Conservation (phyloP, 2,329 filamentous ascomycete species). For the Talaromyces sp. region DNA sequence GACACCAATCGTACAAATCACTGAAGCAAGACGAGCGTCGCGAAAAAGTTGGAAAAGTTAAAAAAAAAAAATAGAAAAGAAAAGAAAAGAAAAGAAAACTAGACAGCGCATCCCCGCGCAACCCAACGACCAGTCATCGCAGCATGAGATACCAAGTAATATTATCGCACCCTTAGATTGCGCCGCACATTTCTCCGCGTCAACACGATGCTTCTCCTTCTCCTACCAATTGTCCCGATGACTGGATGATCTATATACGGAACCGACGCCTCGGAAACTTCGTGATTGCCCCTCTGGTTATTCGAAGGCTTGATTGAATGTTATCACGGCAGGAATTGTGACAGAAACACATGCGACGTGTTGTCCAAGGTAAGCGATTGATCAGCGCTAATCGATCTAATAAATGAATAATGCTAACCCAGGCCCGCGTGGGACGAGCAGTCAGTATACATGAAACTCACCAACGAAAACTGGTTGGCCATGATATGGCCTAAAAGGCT, state of each 20-base stretch:
- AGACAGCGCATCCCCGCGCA: too few species aligned
- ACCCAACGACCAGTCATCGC: not conserved
- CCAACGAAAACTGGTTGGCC: not conserved
- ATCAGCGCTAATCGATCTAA: not conserved
- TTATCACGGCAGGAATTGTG: not conserved
- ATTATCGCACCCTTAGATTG: not conserved
- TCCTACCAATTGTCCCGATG: not conserved
- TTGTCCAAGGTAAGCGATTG: slow-evolving; percentile 1
- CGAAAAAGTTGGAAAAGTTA: too few species aligned
- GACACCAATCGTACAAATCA: not conserved
- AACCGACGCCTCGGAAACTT: not conserved
- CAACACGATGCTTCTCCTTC: not conserved
- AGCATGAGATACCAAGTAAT: not conserved
- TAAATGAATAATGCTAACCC: not conserved
- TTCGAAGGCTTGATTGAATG: not conserved
- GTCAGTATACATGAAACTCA: not conserved
- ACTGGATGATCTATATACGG: not conserved
- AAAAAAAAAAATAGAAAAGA: too few species aligned
- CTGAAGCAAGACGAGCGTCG: not conserved
- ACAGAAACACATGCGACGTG: slow-evolving; percentile 3
- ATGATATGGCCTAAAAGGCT: not conserved
- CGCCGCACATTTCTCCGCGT: not conserved
- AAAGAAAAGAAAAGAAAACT: too few species aligned
- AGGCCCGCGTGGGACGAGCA: not conserved
- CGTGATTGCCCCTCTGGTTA: slow-evolving; percentile 3